Base-by-base conservation (phyloP, 2,329 filamentous ascomycete genomes). In the Saccharata proteae region DNA sequence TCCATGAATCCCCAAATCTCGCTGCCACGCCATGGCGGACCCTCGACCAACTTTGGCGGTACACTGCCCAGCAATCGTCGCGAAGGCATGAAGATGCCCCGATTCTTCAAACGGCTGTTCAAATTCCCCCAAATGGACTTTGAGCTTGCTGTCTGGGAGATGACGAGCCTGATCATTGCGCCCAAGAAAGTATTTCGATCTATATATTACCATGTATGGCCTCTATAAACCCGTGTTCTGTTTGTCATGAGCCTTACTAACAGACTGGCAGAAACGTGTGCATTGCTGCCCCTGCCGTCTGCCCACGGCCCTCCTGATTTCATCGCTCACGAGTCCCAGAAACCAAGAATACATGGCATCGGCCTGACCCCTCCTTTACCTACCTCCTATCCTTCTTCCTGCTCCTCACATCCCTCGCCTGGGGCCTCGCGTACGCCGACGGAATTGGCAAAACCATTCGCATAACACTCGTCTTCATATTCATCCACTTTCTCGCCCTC, bases 101-200 rank as follows among this genome's bases (percentile, higher is more conserved):
- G 71, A 42, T 77, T 77, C 63, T 77, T 78, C 59, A 74, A 74
- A 47, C 65, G 73, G 36, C 57, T 79, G 29, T 77, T 79, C 65
- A 80, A 80, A 52, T 79, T 79, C 47, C 74, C 74, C 8, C 74
- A 77, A 44, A 79, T 80, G 75, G 75, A 80, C 59, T 80, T 80
- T 49, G 75, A 80, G 49, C 77, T 77, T 64, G 75, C 75, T 13
- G 69, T 77, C 43, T 80, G 75, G 75, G 75, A 80, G 52, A 79
- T 80, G 69, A 76, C 71, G 39, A 71, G 68, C 44, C 59, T 80
- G 32, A 62, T 80, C 40, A 72, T 79, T 48, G 71, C 74, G 18
- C 75, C 75, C 0, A 79, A 78, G 58, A 78, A 78, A 50, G 75
- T 80, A 30, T 80, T 80, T 51, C 63, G 75, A 39, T 75, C 72